Evolutionary conservation across 2,329 filamentous ascomycete genomes (phyloP).

Genomic region (Stagonosporopsis chrysanthemi): DNA sequence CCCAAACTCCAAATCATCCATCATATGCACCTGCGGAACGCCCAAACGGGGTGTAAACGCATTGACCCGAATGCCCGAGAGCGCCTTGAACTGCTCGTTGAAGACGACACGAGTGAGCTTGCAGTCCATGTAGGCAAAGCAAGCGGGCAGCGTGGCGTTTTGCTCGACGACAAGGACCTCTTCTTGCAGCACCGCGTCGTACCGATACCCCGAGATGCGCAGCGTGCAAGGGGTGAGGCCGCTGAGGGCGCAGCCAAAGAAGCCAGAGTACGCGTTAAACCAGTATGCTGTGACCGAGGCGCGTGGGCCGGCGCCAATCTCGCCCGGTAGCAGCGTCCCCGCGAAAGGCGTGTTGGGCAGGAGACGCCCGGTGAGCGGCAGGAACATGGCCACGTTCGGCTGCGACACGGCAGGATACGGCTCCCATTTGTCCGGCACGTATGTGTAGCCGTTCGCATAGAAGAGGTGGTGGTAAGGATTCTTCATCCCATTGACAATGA

Average conservation of each 20-base stretch:
- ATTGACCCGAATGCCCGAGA: constrained; percentile 59
- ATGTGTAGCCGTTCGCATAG: constrained; percentile 60
- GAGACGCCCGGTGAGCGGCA: constrained; percentile 46
- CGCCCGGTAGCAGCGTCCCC: constrained; percentile 52
- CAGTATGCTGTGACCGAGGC: constrained; percentile 56
- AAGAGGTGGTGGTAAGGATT: constrained; percentile 61
- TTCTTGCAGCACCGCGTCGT: constrained; percentile 41
- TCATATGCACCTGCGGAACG: constrained; percentile 54
- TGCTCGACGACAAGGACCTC: constrained; percentile 49
- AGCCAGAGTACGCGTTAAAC: constrained; percentile 59
- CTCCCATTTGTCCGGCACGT: constrained; percentile 55
- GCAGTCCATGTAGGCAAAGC: constrained; percentile 52
- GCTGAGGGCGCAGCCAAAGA: constrained; percentile 57
- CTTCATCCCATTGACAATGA: constrained; percentile 51
- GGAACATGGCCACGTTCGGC: constrained; percentile 58
- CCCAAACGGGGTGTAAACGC: constrained; percentile 52
- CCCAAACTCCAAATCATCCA: constrained; percentile 58
- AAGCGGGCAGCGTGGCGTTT: constrained; percentile 54
- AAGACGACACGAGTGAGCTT: constrained; percentile 55
- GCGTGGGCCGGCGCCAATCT: constrained; percentile 57
- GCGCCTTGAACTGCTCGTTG: constrained; percentile 45
- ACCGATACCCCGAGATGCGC: constrained; percentile 57
- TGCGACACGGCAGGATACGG: constrained; percentile 56
- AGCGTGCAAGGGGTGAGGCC: constrained; percentile 52
- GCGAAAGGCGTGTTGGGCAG: constrained; percentile 39